Evolutionary conservation across 805 yeast species (phyloP), one percentile per base, ranked within the genome.

Genomic region (Saturnispora quitensis): DNA sequence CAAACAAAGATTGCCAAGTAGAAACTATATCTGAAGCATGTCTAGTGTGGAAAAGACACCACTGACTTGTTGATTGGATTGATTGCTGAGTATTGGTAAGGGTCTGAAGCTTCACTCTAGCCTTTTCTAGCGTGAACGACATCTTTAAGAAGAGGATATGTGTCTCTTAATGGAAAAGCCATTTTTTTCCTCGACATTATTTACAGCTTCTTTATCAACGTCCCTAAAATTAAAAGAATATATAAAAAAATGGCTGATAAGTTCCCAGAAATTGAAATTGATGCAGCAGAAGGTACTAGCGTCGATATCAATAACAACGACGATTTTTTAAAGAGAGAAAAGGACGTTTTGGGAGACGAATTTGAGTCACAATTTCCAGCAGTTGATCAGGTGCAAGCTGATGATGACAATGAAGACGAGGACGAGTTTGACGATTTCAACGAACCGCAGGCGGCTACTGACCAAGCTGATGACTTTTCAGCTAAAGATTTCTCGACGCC

Each of bases 1-100:
- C 31, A 24, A 55, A 55, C 22, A 40, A 24, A 13, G 45, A 34
- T 12, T 50, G 31, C 61, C 60, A 57, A 17, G 55, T 22, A 15
- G 52, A 33, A 13, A 57, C 86, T 31, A 78, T 72, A 28, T 73
- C 71, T 2, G 62, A 63, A 8, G 83, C 80, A 53, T 81, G 74
- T 36, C 86, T 68, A 58, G 82, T 75, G 61, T 84, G 86, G 67
- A 84, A 84, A 50, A 85, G 64, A 40, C 67, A 62, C 90, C 90
- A 84, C 60, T 83, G 88, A 0, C 88, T 77, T 1, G 83, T 77
- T n/a, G 82, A 73, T 38, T 82, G 86, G 56, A 84, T 84, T n/a
- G 86, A 76, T 53, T 81, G 86, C 60, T 81, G 88, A 1, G 88
- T 76, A 56, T 81, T 85, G 53, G 73, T 76, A 36, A 82, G 67